Base-by-base conservation (phyloP, 2,329 filamentous ascomycete species). In the Hypoxylon sp. region DNA sequence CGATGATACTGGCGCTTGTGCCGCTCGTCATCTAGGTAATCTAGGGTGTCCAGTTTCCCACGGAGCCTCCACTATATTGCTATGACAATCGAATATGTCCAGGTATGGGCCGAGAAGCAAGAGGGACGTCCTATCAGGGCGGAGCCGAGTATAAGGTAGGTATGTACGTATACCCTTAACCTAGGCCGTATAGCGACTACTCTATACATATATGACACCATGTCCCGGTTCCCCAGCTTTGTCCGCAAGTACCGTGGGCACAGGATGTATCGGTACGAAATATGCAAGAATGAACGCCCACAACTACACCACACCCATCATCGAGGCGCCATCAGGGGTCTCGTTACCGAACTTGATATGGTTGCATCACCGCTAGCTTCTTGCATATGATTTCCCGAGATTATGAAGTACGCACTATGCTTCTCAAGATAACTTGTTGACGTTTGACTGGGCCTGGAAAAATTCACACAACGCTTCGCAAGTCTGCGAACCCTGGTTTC, bases 301-400 rank as follows among this genome's bases (percentile, higher is more conserved):
- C 66, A 55, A 51, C 61, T 62, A 67, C 59, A 74, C 66, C 63
- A 73, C 70, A 74, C 57, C 69, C 66, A 59, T 66, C 57, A 35
- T 60, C 61, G 27, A 60, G 60, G 51, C 46, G 59, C 64, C 66
- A 60, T 60, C 50, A 64, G 64, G 75, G 77, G 68, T 75, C 66
- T 70, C 71, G 66, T 75, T 75, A 73, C 74, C 75, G 72, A 75
- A 70, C 69, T 72, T 71, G 58, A 65, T 64, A 66, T 70, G 70
- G 77, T 78, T 63, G 68, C 75, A 77, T 77, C 68, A 75, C 75
- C 73, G 73, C 76, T 76, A 77, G 69, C 74, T 72, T 70, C 74
- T 75, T 80, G 77, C 78, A 81, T 80, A 73, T 66, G 76, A 72
- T 73, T 69, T 79, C 76, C 79, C 78, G 77, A 79, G 75, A 80